A percentile compares a stretch with the other conserved stretches of the same genome.
These are phyloP conservation scores for Sphaerostilbella broomeana DNA, from an alignment of 2,329 filamentous ascomycete species.

Conservation along the genomic window DNA sequence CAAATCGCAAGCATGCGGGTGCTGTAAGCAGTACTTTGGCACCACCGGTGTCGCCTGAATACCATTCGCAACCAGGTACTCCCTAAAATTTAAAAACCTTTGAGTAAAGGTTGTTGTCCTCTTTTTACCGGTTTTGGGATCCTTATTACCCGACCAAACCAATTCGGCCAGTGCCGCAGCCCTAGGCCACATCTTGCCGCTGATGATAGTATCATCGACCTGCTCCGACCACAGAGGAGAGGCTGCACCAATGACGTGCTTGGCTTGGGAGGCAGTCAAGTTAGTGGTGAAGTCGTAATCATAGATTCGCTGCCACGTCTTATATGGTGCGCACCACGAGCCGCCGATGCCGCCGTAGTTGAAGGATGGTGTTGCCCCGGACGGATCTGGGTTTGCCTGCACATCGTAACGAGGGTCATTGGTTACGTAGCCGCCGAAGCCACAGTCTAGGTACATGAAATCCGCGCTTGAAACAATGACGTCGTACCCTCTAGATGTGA, in stretches of 20 bases:
- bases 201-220: slow-evolving; percentile 46
- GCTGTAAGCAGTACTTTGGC: slow-evolving; percentile 40
- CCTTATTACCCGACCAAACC: slow-evolving; percentile 48
- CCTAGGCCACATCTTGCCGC: slow-evolving; percentile 48
- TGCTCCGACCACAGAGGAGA: slow-evolving; percentile 49
- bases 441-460: slow-evolving; percentile 52
- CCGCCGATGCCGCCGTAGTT: slow-evolving; percentile 49
- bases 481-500: slow-evolving; percentile 44
- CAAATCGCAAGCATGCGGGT: slow-evolving; percentile 52
- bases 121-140: slow-evolving; percentile 39
- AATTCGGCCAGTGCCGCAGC: slow-evolving; percentile 50
- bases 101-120: slow-evolving; percentile 33
- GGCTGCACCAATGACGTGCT: slow-evolving; percentile 45
- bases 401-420: slow-evolving; percentile 53
- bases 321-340: slow-evolving; percentile 54
- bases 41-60: slow-evolving; percentile 1
- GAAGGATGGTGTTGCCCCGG: slow-evolving; percentile 35
- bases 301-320: slow-evolving; percentile 55
- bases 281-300: slow-evolving; percentile 49
- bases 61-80: slow-evolving; percentile 38
- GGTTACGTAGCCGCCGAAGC: slow-evolving; percentile 45
- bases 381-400: slow-evolving; percentile 41
- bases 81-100: slow-evolving; percentile 52
- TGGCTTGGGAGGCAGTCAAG: slow-evolving; percentile 38
- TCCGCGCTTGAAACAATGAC: slow-evolving; percentile 50